Base-by-base conservation (phyloP, 139 green algal genomes). In the Microglena sp. region DNA sequence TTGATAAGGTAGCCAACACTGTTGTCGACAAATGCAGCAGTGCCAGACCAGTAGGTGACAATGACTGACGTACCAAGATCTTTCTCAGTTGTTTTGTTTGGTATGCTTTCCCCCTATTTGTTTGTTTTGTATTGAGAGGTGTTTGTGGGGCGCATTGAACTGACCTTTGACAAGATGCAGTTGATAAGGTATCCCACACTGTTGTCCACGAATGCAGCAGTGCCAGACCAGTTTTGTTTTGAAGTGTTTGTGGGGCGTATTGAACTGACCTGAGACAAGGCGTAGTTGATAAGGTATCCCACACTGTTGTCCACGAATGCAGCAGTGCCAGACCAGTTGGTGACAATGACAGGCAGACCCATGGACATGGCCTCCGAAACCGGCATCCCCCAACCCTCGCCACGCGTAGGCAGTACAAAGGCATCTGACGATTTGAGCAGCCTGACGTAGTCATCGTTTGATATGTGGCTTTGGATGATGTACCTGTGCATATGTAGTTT, bases 351-450 rank as follows among this genome's bases (percentile, higher is more conserved):
- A 1, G 81, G 83, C 29, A 88, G 66, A 0, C 35, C 73, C 84
- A 89, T 89, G 55, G 68, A 60, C 82, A 89, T 88, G 22, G 83
- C 85, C 70, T 92, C 83, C 33, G 82, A 72, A 55, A 84, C 68
- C 0, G 84, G 86, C 45, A 87, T 78, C 3, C 83, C 86, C 86
- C 86, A 91, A 30, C 86, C 84, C 73, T 90, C 83, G 1, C 81
- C 82, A 4, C 86, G 70, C 0, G 80, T 82, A 0, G 87, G 82
- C 61, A 94, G 67, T 55, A 94, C 85, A 43, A 92, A 86, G 7
- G 61, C 71, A 50, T 93, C 77, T 1, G 76, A 79, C 1, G 76
- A 73, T 58, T 54, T 53, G 69, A 75, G 74, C 56, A 82, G 59
- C 33, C 53, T 22, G 15, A 8, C 53, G 24, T 60, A 60, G 24